Conservation (phyloP, 2,329 filamentous ascomycete species). For the Dothideomycetidae sp. region DNA sequence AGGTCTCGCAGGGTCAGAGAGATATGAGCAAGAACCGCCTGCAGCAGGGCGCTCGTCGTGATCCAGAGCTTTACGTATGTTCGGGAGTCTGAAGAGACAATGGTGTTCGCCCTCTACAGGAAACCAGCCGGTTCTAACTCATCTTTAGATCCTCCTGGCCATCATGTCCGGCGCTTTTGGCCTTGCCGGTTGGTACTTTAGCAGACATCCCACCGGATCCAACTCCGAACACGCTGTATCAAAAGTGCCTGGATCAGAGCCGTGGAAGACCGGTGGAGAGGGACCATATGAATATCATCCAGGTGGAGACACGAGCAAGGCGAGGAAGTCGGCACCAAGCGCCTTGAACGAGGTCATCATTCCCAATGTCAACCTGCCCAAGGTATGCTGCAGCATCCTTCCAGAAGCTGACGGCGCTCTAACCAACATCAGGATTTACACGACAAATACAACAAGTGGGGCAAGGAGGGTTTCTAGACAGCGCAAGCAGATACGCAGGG, state of each 20-base stretch:
- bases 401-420: slow-evolving; percentile 1
- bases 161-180: slow-evolving; percentile 83
- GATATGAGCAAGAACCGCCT: slow-evolving; percentile 32
- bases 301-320: slow-evolving; percentile 61
- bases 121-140: no score
- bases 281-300: slow-evolving; percentile 58
- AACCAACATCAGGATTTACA: slow-evolving; percentile 56
- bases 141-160: slow-evolving; percentile 64
- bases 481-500: no score
- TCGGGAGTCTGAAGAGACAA: neutral
- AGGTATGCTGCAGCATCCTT: slow-evolving; percentile 40
- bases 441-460: slow-evolving; percentile 99
- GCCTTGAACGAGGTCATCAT: slow-evolving; percentile 91
- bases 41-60: slow-evolving; percentile 50
- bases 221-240: slow-evolving; percentile 68
- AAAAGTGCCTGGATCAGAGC: slow-evolving; percentile 66
- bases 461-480: slow-evolving; percentile 76
- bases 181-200: slow-evolving; percentile 81
- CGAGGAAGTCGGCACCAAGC: slow-evolving; percentile 80
- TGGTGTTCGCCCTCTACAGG: no score
- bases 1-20: slow-evolving; percentile 29
- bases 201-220: slow-evolving; percentile 68
- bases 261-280: slow-evolving; percentile 61
- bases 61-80: slow-evolving; percentile 62
- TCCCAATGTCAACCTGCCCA: slow-evolving; percentile 83